These are phyloP conservation scores for Paraphaeosphaeria sporulosa DNA, from an alignment of 2,329 filamentous ascomycete species.

Conservation along the genomic window DNA sequence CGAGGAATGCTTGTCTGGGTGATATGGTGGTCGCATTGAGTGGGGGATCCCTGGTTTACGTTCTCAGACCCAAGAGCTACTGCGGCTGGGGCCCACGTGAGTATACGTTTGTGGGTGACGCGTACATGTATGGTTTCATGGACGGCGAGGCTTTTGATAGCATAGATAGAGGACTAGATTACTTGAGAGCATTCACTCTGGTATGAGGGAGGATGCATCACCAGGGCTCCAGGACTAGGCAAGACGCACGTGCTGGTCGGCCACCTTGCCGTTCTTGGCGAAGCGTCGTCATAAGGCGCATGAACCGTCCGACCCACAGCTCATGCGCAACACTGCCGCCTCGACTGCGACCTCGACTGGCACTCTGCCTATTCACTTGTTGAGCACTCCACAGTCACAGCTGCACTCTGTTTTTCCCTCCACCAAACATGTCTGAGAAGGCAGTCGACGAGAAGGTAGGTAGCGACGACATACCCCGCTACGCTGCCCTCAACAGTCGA, in stretches of 20 bases:
- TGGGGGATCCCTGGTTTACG: neutral
- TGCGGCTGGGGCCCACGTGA: neutral
- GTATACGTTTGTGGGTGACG: neutral
- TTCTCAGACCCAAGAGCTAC: neutral
- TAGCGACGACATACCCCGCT: conserved; percentile 25
- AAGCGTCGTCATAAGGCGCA: conserved; percentile 13
- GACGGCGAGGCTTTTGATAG: neutral
- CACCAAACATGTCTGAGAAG: conserved; percentile 30
- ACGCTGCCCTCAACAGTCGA: conserved; percentile 24
- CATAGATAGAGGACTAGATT: neutral
- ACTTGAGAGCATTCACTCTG: neutral
- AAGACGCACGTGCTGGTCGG: neutral
- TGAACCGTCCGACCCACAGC: conserved; percentile 6
- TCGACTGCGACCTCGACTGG: neutral
- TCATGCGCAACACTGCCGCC: conserved; percentile 18
- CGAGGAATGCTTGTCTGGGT: neutral
- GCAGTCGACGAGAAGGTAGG: conserved; percentile 41
- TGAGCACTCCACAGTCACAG: neutral
- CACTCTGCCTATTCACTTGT: conserved; percentile 1
- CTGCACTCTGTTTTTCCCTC: neutral
- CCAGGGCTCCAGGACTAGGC: too few species aligned
- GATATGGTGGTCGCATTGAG: neutral
- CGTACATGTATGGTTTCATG: neutral
- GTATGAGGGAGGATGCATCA: neutral
- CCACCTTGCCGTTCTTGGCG: conserved; percentile 4